phyloP scores from a whole-genome alignment of 179 eudicot species.

The Corrigiola litoralis region DNA sequence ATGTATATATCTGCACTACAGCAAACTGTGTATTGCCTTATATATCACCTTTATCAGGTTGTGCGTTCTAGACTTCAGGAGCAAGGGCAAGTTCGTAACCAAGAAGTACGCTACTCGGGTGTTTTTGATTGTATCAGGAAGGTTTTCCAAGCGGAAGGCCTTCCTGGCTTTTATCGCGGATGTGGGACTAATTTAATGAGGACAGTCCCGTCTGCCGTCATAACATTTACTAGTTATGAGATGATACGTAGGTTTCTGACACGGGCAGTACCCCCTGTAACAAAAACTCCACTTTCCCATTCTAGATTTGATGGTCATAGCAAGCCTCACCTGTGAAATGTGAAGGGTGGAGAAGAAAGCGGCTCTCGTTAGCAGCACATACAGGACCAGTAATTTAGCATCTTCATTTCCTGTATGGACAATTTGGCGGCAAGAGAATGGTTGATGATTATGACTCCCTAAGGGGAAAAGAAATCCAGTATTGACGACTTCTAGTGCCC shows the following conservation, averaged over 20 bases:
- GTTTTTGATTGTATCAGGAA: conserved; percentile 72
- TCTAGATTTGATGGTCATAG: conserved; percentile 22
- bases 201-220: conserved; percentile 89
- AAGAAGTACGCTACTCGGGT: conserved; percentile 51
- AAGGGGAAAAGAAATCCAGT: not conserved
- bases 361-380: conserved; percentile 14
- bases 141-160: conserved; percentile 65
- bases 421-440: conserved; percentile 25
- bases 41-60: conserved; percentile 43
- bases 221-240: conserved; percentile 88
- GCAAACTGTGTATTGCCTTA: not conserved
- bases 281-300: conserved; percentile 14
- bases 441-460: not conserved
- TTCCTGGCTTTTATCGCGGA: conserved; percentile 81
- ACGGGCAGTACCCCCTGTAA: conserved; percentile 35
- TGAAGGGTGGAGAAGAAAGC: conserved; percentile 12
- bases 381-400: conserved; percentile 12
- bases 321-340: conserved; percentile 11
- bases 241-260: conserved; percentile 62
- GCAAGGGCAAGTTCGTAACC: conserved; percentile 62
- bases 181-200: conserved; percentile 85
- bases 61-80: conserved; percentile 87
- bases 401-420: conserved; percentile 24
- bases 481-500: not conserved
- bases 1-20: not conserved